Base-by-base conservation (phyloP, 2,329 filamentous ascomycete species). In the Cryphonectria carpinicola region DNA sequence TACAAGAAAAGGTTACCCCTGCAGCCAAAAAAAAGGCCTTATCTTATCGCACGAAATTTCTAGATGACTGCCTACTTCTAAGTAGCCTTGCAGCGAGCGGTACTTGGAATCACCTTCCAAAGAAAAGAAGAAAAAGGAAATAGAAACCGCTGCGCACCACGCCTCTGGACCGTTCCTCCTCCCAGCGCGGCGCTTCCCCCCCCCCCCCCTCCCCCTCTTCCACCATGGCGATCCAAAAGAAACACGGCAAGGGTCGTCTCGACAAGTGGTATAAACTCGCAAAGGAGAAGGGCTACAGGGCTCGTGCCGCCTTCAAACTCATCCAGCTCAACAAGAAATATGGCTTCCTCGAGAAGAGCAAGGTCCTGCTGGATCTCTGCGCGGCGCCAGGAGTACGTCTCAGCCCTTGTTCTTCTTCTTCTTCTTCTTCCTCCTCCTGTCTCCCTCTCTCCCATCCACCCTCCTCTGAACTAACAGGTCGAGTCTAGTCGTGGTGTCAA, bases 311-410 rank as follows among this genome's bases (percentile, higher is more conserved):
- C 70, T 98, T 98, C 88, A 99, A 99, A 84, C 84, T 99, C 76
- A 95, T 99, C 76, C 95, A 99, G 81, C 85, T 99, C 77, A 99
- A 99, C 85, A 98, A 98, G 84, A 98, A 98, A 81, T 99, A 97
- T 92, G 93, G 94, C 76, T 99, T 99, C 82, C 86, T 99, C 76
- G 94, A 98, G 82, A 95, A 97, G 86, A 97, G 94, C 83, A 97
- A 93, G 85, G 96, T 98, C 77, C 85, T 98, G 73, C 87, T 99
- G 80, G 97, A 99, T 91, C 92, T 99, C 79, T 99, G 96, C 84
- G 96, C 96, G 75, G 96, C 96, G 28, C 96, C 96, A 43, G 96
- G 96, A 82, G 92, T 93, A 86, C 80, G 90, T 86, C 35, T 28
- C 43, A 14, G 11, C 66, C 13, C 43, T 46, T 17, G 3, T 41